Conservation (phyloP, 192 early-diverging fungal genomes). For the Coemansia sp. region DNA sequence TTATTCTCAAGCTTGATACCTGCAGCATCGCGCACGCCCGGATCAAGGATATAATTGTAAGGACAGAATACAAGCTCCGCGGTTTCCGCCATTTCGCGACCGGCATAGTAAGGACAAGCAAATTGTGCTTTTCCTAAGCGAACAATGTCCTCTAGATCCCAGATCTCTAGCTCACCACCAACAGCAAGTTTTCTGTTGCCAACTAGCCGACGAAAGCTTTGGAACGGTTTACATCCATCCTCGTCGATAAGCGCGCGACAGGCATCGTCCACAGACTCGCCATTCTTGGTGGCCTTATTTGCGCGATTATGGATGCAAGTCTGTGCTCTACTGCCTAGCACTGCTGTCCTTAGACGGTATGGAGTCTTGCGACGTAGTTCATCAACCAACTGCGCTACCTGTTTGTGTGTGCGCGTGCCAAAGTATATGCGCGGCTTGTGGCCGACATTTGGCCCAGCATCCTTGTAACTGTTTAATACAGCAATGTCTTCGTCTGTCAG, state of each 20-base stretch:
- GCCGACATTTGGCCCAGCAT: background rate
- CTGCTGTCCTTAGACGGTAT: conserved; percentile 56
- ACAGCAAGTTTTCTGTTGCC: conserved; percentile 6
- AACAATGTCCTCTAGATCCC: conserved; percentile 63
- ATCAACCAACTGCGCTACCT: conserved; percentile 57
- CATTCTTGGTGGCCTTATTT: conserved; percentile 6
- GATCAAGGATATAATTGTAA: conserved; percentile 68
- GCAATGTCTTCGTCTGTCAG: conserved; percentile 15
- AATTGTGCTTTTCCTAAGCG: conserved; percentile 26
- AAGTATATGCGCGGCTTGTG: conserved; percentile 50
- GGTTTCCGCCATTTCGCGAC: conserved; percentile 37
- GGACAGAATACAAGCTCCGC: conserved; percentile 66
- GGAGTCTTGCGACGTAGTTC: conserved; percentile 58
- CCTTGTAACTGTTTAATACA: conserved; percentile 10
- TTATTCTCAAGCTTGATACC: conserved; percentile 52
- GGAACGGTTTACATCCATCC: conserved; percentile 16
- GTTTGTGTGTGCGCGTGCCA: conserved; percentile 62
- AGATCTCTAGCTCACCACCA: conserved; percentile 42
- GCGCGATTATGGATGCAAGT: conserved; percentile 51
- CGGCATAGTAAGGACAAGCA: conserved; percentile 61
- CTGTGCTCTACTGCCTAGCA: conserved; percentile 56
- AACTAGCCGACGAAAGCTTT: background rate
- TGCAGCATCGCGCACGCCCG: conserved; percentile 51
- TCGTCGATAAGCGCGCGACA: conserved; percentile 35
- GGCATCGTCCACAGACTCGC: conserved; percentile 39